A percentile compares a stretch with the other conserved stretches of the same genome.
These are phyloP conservation scores for Kernera saxatilis DNA, from an alignment of 345 rosid genomes.

Conservation along the genomic window DNA sequence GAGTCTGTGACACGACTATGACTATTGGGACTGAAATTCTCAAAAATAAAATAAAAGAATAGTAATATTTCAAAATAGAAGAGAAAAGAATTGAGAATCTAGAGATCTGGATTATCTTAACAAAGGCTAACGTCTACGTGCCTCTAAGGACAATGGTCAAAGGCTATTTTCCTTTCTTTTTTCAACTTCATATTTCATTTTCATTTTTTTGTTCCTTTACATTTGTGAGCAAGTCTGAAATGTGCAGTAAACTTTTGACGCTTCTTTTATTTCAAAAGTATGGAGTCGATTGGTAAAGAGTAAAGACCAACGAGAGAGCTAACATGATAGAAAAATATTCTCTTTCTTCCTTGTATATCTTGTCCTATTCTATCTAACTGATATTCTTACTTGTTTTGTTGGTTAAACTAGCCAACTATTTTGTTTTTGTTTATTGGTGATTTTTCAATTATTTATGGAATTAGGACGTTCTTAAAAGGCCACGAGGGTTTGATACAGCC, in stretches of 20 bases:
- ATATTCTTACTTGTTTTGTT: not conserved
- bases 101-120: not conserved
- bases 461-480: not conserved
- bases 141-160: not conserved
- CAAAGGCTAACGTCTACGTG: conserved; percentile 1
- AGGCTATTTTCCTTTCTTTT: not conserved
- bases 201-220: not conserved
- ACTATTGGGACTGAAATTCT: not conserved
- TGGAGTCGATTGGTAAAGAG: not conserved
- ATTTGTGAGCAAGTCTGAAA: conserved; percentile 4
- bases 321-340: not conserved
- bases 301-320: not conserved
- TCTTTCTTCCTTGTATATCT: not conserved
- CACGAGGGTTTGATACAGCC: not conserved
- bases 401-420: not conserved
- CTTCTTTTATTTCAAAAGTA: conserved; percentile 2
- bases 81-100: not conserved
- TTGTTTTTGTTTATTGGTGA: not conserved
- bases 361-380: not conserved
- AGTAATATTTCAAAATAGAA: not conserved
- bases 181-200: not conserved
- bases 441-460: not conserved
- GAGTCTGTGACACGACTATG: not conserved
- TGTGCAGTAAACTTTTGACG: conserved; percentile 8
- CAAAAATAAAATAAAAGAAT: not conserved